These are phyloP conservation scores for Sarocladiaceae sp. DNA, from an alignment of 2,329 filamentous ascomycete genomes.

Conservation along the genomic window DNA sequence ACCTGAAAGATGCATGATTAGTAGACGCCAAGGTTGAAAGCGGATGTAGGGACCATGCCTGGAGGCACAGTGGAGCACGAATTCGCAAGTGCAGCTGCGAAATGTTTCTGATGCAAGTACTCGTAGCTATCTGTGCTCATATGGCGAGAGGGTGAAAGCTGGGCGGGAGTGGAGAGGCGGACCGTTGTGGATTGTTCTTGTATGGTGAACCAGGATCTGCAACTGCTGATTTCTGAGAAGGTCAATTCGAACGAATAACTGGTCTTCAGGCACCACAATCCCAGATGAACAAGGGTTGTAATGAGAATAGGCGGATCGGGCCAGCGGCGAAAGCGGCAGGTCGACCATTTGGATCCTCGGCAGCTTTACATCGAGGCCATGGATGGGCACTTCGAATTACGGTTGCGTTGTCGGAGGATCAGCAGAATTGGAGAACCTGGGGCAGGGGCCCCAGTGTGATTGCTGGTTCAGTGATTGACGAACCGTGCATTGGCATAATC, in stretches of 20 bases:
- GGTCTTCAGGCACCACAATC: not conserved
- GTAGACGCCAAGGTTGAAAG: slow-evolving; percentile 3
- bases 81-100: not conserved
- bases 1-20: slow-evolving; percentile 10
- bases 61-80: not conserved
- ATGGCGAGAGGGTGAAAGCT: not conserved
- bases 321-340: slow-evolving; percentile 9
- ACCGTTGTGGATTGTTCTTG: slow-evolving; percentile 3
- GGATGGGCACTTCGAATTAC: not conserved
- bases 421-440: not conserved
- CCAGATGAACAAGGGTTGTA: not conserved
- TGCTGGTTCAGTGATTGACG: too few relatives aligned
- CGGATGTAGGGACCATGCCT: slow-evolving; percentile 3
- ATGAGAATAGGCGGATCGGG: slow-evolving; percentile 8
- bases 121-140: too few relatives aligned
- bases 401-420: not conserved
- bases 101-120: not conserved
- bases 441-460: too few relatives aligned
- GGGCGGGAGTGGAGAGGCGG: slow-evolving; percentile 3
- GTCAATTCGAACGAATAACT: too few relatives aligned
- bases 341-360: slow-evolving; percentile 1
- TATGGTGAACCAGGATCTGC: slow-evolving; percentile 3
- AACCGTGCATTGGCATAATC: too few relatives aligned
- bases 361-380: not conserved
- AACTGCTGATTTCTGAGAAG: too few relatives aligned